A percentile compares a stretch with the other conserved stretches of the same genome.
Conservation (phyloP, 805 yeast genomes). For the Candida anglica region DNA sequence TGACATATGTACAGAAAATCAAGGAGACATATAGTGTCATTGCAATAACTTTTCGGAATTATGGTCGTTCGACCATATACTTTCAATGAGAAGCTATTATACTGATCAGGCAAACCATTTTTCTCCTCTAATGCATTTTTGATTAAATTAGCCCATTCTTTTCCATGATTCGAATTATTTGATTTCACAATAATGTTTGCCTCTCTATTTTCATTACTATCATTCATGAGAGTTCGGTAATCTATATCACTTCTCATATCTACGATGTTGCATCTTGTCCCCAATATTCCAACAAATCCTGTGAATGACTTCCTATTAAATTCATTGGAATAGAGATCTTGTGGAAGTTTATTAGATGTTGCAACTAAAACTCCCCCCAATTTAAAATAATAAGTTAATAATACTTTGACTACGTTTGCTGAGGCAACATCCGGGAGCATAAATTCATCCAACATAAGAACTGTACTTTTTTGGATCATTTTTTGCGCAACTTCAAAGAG, state of each 20-base stretch:
- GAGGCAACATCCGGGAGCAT: conserved; percentile 75
- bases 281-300: conserved; percentile 52
- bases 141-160: conserved; percentile 33
- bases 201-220: conserved; percentile 2
- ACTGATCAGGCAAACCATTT: conserved; percentile 16
- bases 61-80: conserved; percentile 55
- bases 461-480: conserved; percentile 53
- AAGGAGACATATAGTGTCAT: conserved; percentile 42
- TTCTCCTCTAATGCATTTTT: conserved; percentile 6
- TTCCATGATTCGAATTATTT: conserved; percentile 17
- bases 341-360: conserved; percentile 69
- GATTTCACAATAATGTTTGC: conserved; percentile 31
- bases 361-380: conserved; percentile 75
- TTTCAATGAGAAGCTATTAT: too few species aligned
- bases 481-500: conserved; percentile 64
- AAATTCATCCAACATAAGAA: conserved; percentile 67
- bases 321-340: conserved; percentile 63
- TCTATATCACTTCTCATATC: conserved; percentile 61
- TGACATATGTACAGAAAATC: conserved; percentile 53
- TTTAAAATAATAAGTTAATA: conserved; percentile 67
- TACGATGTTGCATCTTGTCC: conserved; percentile 53
- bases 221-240: conserved; percentile 38
- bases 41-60: conserved; percentile 39
- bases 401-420: conserved; percentile 61
- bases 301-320: conserved; percentile 57